phyloP scores from a whole-genome alignment of 345 rosid genomes.

The Conringia planisiliqua region DNA sequence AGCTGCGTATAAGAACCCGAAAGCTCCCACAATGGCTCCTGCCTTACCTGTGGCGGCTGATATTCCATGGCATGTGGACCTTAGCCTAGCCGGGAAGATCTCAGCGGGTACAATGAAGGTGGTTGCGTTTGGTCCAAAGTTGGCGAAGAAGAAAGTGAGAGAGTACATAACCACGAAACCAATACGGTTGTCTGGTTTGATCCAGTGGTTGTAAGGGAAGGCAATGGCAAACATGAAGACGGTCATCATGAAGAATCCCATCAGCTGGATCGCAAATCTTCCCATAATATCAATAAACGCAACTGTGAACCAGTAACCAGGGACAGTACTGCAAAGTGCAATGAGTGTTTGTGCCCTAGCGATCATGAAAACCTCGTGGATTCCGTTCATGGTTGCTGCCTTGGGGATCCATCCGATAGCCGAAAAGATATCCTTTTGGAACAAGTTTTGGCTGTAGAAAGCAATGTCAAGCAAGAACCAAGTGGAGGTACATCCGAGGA shows the following conservation, averaged over 20 bases:
- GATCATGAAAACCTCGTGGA: constrained; percentile 46
- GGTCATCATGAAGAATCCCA: constrained; percentile 74
- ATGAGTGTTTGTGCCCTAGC: background rate
- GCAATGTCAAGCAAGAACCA: constrained; percentile 76
- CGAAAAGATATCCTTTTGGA: constrained; percentile 64
- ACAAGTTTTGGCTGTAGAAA: constrained; percentile 67
- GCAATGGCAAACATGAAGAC: constrained; percentile 68
- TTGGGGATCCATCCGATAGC: constrained; percentile 72
- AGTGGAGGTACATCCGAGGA: constrained; percentile 55
- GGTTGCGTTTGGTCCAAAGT: constrained; percentile 71
- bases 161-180: constrained; percentile 62
- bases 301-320: constrained; percentile 74
- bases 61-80: constrained; percentile 77
- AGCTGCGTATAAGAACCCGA: constrained; percentile 56
- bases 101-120: constrained; percentile 71
- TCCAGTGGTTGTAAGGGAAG: constrained; percentile 70
- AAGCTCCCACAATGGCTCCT: constrained; percentile 65
- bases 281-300: constrained; percentile 55
- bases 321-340: constrained; percentile 49
- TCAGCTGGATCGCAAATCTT: constrained; percentile 50
- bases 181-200: constrained; percentile 37
- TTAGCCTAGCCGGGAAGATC: constrained; percentile 64
- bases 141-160: constrained; percentile 67
- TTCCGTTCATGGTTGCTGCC: constrained; percentile 56
- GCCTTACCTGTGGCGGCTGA: constrained; percentile 68